These are phyloP conservation scores for Fragilariopsis cylindrus DNA, from an alignment of 108 stramenopile genomes.

Conservation along the genomic window DNA sequence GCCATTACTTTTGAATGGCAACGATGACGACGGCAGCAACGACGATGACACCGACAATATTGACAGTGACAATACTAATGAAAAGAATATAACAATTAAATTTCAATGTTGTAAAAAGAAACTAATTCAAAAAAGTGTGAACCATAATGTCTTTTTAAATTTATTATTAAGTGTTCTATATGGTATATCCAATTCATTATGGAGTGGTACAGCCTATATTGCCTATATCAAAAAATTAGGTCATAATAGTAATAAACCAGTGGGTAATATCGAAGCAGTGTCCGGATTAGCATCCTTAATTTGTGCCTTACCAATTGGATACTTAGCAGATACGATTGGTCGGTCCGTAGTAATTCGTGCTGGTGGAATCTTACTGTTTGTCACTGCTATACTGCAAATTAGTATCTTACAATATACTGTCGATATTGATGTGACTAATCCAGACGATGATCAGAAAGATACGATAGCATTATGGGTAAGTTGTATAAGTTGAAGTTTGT, in stretches of 20 bases:
- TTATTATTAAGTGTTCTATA: slow-evolving; percentile 21
- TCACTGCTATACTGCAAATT: slow-evolving; percentile 37
- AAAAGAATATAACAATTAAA: background rate
- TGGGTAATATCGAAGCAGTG: slow-evolving; percentile 65
- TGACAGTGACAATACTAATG: background rate
- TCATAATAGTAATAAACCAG: slow-evolving; percentile 43
- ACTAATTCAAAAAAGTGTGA: background rate
- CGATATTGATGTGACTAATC: slow-evolving; percentile 16
- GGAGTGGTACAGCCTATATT: slow-evolving; percentile 44
- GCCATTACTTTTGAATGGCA: background rate
- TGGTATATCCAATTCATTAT: slow-evolving; percentile 28
- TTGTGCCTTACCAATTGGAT: slow-evolving; percentile 65
- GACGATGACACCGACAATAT: background rate
- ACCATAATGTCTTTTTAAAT: slow-evolving; percentile 43
- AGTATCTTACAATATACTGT: slow-evolving; percentile 21
- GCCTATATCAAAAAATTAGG: slow-evolving; percentile 59
- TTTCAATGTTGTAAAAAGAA: background rate
- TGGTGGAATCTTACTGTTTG: slow-evolving; percentile 45
- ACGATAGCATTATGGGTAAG: no score
- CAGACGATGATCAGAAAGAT: background rate
- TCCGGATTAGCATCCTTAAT: slow-evolving; percentile 51
- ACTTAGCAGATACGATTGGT: slow-evolving; percentile 55
- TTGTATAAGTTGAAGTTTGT: background rate
- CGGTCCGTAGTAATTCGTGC: slow-evolving; percentile 36
- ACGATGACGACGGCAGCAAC: background rate